Conservation (phyloP, 2,329 filamentous ascomycete genomes). For the Scortechinia acanthostroma region DNA sequence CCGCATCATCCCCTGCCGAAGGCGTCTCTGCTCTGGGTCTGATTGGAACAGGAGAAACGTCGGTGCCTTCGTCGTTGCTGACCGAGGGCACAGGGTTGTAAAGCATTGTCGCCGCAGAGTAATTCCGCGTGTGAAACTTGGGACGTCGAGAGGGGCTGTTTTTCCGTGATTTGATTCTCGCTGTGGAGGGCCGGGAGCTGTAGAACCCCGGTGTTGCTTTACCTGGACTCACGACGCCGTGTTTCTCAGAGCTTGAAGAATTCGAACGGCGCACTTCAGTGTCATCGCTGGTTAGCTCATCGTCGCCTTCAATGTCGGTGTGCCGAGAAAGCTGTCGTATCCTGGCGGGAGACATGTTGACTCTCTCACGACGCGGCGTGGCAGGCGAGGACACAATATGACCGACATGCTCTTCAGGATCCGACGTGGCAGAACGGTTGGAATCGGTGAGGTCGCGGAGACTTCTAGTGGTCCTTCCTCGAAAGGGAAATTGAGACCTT, state of each 20-base stretch:
- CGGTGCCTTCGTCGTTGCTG: background rate
- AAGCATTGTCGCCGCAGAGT: background rate
- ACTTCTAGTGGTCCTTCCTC: background rate
- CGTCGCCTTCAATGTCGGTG: constrained; percentile 81
- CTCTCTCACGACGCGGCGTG: too few species aligned
- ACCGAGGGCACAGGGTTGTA: background rate
- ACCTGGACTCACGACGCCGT: background rate
- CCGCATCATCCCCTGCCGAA: background rate
- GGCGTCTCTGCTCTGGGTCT: background rate
- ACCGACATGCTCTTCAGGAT: constrained; percentile 1
- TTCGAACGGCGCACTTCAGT: constrained; percentile 55
- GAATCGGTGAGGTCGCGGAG: background rate
- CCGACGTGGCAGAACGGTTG: background rate
- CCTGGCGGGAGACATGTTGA: constrained; percentile 22
- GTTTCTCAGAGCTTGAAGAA: constrained; percentile 31
- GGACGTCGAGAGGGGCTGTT: background rate
- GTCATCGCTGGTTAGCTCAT: constrained; percentile 78
- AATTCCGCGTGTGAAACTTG: background rate
- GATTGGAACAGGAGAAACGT: constrained; percentile 7
- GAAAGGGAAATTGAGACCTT: background rate
- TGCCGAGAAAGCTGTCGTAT: constrained; percentile 30
- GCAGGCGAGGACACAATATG: constrained; percentile 18
- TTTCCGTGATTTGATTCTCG: background rate
- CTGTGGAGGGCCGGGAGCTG: background rate
- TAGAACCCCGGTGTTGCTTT: background rate